Conservation (phyloP, 352 stramenopile species). For the Phytopythium litorale region DNA sequence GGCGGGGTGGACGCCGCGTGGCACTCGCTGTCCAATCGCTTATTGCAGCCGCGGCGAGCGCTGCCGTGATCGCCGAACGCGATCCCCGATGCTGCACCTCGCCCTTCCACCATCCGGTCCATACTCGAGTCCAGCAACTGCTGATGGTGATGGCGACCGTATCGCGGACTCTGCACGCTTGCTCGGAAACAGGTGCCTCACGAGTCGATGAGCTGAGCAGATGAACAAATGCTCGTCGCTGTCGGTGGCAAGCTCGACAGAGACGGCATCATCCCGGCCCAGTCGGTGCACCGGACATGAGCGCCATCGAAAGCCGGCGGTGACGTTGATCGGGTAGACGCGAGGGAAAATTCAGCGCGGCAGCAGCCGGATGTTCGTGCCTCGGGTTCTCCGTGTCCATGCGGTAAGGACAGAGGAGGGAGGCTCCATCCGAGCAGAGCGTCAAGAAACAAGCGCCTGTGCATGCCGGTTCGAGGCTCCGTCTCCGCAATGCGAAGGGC, state of each 20-base stretch:
- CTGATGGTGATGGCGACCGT: background rate
- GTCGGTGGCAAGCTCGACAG: too few species aligned
- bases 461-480: background rate
- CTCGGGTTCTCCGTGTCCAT: too few species aligned
- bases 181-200: background rate
- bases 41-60: background rate
- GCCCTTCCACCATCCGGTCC: background rate
- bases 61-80: background rate
- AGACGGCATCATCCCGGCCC: background rate
- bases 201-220: background rate
- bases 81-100: background rate
- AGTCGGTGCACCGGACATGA: too few species aligned
- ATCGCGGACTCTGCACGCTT: background rate
- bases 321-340: background rate
- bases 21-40: background rate
- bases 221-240: background rate
- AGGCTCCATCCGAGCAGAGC: too few species aligned
- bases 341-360: background rate
- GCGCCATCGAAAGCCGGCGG: background rate
- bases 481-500: background rate
- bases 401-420: too few species aligned
- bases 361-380: background rate
- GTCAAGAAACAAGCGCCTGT: too few species aligned
- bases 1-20: too few species aligned
- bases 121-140: background rate